Evolutionary conservation across 2,329 filamentous ascomycete genomes (phyloP), one percentile per base, ranked within the genome.

Genomic region (Sclerotinia subarctica): DNA sequence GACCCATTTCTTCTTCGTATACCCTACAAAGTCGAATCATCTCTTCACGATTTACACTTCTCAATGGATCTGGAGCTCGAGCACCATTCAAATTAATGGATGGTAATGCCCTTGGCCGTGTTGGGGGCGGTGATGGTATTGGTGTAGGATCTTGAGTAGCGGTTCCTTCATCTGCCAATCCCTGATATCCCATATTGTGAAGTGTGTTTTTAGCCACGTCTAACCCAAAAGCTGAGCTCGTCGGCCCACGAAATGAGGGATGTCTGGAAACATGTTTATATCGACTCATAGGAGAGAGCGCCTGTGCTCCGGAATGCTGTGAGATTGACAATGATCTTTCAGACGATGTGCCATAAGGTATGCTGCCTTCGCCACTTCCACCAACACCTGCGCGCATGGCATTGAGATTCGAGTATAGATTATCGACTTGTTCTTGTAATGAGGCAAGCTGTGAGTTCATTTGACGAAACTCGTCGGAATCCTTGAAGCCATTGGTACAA

Each of bases 1-100:
- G 86, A 54, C 92, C 92, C 74, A 96, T 89, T 77, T 97, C 94
- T 74, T 97, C 93, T 72, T 96, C 91, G 76, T 95, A 94, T 0
- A 96, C 82, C 19, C 86, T 84, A 72, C 92, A 92, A 19, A 97
- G 80, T 1, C 92, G 87, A 26, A 94, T 78, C 74, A 95, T 92
- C 76, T 97, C 93, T 47, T 93, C 88, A 74, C 90, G 89, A 66
- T 86, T 86, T 60, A 96, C 86, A 10, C 88, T 84, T 87, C 93
- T 94, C 38, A 98, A 85, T 0, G 93, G 93, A 76, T 97, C 94
- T 74, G 89, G 83, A 70, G 81, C 80, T 74, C 89, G 83, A 70
- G 81, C 80, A 2, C 64, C 75, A 32, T 67, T 68, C 3, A 57
- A 67, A 52, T 57, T 66, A 19, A 62, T 62, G 42, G 52, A 63